Conservation (phyloP, 768 basidiomycete species). For the Lanmaoa pseudosensibilis region DNA sequence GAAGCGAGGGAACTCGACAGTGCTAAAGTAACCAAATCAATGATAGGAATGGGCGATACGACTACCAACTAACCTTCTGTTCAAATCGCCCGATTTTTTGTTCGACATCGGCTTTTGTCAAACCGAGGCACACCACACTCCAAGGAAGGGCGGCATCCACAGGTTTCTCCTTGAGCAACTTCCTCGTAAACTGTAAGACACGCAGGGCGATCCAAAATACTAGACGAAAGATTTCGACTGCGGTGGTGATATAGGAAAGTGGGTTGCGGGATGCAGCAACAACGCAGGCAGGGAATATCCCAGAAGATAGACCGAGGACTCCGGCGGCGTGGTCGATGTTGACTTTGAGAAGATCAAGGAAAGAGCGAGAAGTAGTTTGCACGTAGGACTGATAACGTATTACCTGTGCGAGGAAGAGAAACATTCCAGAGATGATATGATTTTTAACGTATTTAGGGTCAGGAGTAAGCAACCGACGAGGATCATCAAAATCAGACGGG, state of each 20-base stretch:
- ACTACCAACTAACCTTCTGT: constrained; percentile 15
- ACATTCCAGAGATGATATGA: constrained; percentile 48
- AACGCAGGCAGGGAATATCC: constrained; percentile 53
- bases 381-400: constrained; percentile 52
- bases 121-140: constrained; percentile 43
- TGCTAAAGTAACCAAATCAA: constrained; percentile 8
- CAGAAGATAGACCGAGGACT: constrained; percentile 56
- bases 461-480: constrained; percentile 41
- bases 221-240: constrained; percentile 50
- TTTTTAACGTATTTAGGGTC: constrained; percentile 41
- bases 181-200: constrained; percentile 34
- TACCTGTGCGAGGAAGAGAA: constrained; percentile 51
- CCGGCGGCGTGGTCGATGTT: constrained; percentile 39
- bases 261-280: constrained; percentile 43
- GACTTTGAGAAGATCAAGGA: constrained; percentile 30
- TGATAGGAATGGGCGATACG: background rate
- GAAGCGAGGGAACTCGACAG: constrained; percentile 32
- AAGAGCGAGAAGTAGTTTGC: constrained; percentile 24
- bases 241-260: constrained; percentile 42
- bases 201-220: constrained; percentile 55
- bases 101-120: constrained; percentile 26
- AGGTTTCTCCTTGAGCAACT: constrained; percentile 17
- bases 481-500: constrained; percentile 44
- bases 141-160: constrained; percentile 38
- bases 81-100: constrained; percentile 27